Conservation (phyloP, 2,329 filamentous ascomycete genomes). For the Aureobasidium zeae region DNA sequence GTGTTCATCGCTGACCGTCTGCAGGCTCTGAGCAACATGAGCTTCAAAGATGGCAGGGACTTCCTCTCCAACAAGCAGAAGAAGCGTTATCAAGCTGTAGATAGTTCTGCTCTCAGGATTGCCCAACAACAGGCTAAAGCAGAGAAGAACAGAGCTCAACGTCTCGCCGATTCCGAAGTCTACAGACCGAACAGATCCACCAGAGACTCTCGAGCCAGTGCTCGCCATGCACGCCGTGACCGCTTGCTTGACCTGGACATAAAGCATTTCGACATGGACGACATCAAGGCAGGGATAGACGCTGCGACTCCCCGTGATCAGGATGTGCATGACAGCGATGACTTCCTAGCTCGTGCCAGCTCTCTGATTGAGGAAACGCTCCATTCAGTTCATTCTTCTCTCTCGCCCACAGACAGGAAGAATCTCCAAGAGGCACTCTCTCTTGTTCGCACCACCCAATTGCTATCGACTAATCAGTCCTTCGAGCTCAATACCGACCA, state of each 20-base stretch:
- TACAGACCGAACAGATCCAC: not conserved
- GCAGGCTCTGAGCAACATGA: constrained; percentile 5
- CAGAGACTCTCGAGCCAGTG: too few species aligned
- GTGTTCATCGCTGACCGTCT: not conserved
- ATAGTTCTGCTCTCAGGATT: not conserved
- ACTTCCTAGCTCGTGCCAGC: constrained; percentile 1
- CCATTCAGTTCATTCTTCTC: not conserved
- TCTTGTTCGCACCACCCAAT: not conserved
- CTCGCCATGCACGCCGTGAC: too few species aligned
- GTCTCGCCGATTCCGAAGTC: not conserved
- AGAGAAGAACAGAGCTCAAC: too few species aligned
- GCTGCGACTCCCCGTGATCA: too few species aligned
- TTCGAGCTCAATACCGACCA: not conserved
- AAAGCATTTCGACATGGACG: too few species aligned
- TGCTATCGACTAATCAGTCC: not conserved
- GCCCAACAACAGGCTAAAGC: not conserved
- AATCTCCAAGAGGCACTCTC: constrained; percentile 7
- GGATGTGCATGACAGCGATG: not conserved
- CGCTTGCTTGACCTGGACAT: too few species aligned
- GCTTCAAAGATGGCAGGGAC: not conserved
- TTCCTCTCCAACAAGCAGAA: not conserved
- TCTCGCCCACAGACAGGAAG: not conserved
- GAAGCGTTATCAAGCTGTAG: not conserved
- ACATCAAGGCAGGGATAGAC: too few species aligned
- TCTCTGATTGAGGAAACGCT: constrained; percentile 6